Percentiles rank a stretch among this genome's conserved stretches.
Conservation (phyloP, 2,329 filamentous ascomycete genomes). For the Hymenoscyphus repandus region DNA sequence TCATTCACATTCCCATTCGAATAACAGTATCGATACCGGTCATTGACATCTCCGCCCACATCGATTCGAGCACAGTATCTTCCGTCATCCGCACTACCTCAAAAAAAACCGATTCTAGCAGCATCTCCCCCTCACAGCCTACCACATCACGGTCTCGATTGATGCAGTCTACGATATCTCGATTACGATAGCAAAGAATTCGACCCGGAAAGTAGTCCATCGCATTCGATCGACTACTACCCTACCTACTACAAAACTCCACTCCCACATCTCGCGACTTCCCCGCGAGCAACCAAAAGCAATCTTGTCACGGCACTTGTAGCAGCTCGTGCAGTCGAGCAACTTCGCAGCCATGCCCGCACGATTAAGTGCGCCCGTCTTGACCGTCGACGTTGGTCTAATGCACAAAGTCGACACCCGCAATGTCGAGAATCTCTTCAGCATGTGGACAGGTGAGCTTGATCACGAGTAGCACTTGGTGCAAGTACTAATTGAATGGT, state of each 20-base stretch:
- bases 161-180: too few relatives aligned
- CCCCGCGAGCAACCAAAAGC: conserved; percentile 26
- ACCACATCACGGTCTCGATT: too few relatives aligned
- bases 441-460: conserved; percentile 88
- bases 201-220: neutral
- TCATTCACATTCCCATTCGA: too few relatives aligned
- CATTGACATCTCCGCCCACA: too few relatives aligned
- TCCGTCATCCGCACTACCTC: too few relatives aligned
- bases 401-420: conserved; percentile 93
- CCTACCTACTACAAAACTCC: too few relatives aligned
- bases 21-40: too few relatives aligned
- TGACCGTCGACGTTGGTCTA: conserved; percentile 85
- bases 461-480: neutral
- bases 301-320: conserved; percentile 25
- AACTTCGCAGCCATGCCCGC: conserved; percentile 62
- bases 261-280: conserved; percentile 20
- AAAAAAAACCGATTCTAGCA: too few relatives aligned
- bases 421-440: conserved; percentile 88
- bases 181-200: too few relatives aligned
- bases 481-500: conserved; percentile 11
- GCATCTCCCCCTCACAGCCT: too few relatives aligned
- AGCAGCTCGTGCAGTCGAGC: conserved; percentile 30
- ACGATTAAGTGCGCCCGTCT: conserved; percentile 74
- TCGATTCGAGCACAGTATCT: too few relatives aligned
- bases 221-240: neutral